Conservation (phyloP, 331 rosid genomes). For the Cucumis variabilis region DNA sequence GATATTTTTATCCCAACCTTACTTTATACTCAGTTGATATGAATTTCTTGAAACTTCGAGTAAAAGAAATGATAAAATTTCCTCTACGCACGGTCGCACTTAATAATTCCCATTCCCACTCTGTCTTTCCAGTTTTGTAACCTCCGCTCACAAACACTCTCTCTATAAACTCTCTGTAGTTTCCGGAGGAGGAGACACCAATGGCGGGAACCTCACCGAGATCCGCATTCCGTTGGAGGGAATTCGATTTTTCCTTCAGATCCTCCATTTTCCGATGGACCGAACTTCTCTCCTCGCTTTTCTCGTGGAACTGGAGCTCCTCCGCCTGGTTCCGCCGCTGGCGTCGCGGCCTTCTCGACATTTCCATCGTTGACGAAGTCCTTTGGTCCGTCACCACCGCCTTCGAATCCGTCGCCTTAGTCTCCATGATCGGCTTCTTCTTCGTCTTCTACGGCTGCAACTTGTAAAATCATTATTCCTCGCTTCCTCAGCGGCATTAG, state of each 20-base stretch:
- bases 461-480: conserved; percentile 37
- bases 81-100: background rate
- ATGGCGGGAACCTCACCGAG: conserved; percentile 32
- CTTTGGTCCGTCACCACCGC: conserved; percentile 73
- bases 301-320: conserved; percentile 38
- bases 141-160: background rate
- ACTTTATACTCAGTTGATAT: too few species aligned
- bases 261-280: conserved; percentile 61
- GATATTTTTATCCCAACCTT: too few species aligned
- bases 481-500: background rate
- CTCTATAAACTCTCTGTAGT: background rate
- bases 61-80: background rate
- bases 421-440: conserved; percentile 85
- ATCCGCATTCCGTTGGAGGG: conserved; percentile 56
- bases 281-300: conserved; percentile 42
- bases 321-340: conserved; percentile 44
- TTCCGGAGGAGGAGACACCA: background rate
- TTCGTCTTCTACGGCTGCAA: conserved; percentile 88
- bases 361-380: conserved; percentile 70
- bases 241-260: conserved; percentile 15
- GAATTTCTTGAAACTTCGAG: background rate
- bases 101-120: background rate
- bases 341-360: conserved; percentile 41
- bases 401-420: conserved; percentile 76
- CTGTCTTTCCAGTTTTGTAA: background rate